A percentile compares a stretch with the other conserved stretches of the same genome.
Conservation (phyloP, 805 yeast species). For the Candida sanyiensis region DNA sequence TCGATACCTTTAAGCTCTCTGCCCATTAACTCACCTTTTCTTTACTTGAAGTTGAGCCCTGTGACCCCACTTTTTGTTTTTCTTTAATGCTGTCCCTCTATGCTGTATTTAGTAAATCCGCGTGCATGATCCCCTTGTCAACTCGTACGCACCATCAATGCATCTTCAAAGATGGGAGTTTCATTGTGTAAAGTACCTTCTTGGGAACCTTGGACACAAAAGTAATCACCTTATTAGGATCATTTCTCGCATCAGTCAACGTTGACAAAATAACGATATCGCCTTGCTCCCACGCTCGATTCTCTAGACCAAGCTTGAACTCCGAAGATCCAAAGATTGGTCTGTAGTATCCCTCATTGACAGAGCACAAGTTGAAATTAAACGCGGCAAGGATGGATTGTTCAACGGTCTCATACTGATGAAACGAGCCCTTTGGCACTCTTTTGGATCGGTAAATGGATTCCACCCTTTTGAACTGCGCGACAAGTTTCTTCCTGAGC, state of each 20-base stretch:
- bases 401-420: background rate
- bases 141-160: background rate
- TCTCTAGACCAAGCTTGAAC: background rate
- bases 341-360: background rate
- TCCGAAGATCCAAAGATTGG: conserved; percentile 1
- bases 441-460: background rate
- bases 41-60: too few relatives aligned
- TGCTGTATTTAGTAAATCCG: too few relatives aligned
- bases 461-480: background rate
- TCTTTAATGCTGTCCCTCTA: too few relatives aligned
- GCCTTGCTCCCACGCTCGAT: background rate
- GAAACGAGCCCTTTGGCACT: background rate
- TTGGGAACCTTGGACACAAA: conserved; percentile 4
- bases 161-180: conserved; percentile 4
- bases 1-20: too few relatives aligned
- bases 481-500: background rate
- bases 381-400: conserved; percentile 6
- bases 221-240: background rate
- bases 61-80: too few relatives aligned
- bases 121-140: too few relatives aligned
- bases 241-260: background rate
- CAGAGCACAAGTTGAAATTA: conserved; percentile 5
- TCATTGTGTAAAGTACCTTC: background rate
- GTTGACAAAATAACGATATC: conserved; percentile 5
- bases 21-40: too few relatives aligned